phyloP scores from a whole-genome alignment of 257 asterid species.

The Prunella vulgaris region DNA sequence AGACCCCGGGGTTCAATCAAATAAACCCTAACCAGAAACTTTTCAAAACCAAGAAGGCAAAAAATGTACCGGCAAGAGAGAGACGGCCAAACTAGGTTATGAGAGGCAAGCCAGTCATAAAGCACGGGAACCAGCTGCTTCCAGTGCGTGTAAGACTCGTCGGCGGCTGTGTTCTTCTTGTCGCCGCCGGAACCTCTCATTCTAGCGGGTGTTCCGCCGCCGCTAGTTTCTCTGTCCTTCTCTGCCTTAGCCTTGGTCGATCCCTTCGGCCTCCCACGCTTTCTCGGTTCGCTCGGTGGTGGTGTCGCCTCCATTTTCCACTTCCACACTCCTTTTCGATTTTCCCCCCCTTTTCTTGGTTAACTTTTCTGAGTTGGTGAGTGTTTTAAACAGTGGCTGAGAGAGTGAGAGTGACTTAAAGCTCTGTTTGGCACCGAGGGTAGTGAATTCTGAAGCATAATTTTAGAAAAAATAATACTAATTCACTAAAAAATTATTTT shows the following conservation, averaged over 20 bases:
- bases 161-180: conserved; percentile 45
- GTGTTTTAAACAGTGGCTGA: conserved; percentile 16
- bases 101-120: conserved; percentile 70
- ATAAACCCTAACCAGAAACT: conserved; percentile 28
- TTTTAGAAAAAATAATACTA: too few relatives aligned
- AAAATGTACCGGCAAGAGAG: conserved; percentile 59
- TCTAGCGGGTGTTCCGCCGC: conserved; percentile 28
- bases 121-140: conserved; percentile 82
- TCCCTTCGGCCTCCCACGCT: conserved; percentile 94
- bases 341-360: conserved; percentile 14
- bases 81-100: conserved; percentile 60
- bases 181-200: conserved; percentile 42
- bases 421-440: conserved; percentile 6
- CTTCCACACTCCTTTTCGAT: background rate
- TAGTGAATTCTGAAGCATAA: too few relatives aligned
- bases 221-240: conserved; percentile 42
- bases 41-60: background rate
- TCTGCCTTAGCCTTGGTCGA: conserved; percentile 70
- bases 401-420: background rate
- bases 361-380: conserved; percentile 18
- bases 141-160: conserved; percentile 87
- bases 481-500: too few relatives aligned
- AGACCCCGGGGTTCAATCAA: background rate
- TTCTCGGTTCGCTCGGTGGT: conserved; percentile 61
- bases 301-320: conserved; percentile 41